Base-by-base conservation (phyloP, 2,329 filamentous ascomycete species). In the Raffaelea deltoideospora region DNA sequence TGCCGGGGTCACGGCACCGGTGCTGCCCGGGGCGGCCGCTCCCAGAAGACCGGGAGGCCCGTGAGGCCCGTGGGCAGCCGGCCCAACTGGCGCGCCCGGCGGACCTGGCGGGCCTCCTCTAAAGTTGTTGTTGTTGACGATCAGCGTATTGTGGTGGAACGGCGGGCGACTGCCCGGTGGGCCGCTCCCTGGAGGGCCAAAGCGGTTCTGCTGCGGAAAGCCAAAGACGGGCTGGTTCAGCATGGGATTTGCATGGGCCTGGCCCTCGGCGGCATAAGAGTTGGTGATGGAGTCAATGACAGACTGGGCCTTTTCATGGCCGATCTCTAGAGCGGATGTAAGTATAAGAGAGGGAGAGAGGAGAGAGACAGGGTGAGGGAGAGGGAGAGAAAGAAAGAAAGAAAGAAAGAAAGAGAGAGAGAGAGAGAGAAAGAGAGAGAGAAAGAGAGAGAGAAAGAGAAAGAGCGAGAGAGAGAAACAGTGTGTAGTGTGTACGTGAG, bases 221-320 rank as follows among this genome's bases (percentile, higher is more conserved):
- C 37, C 41, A 28, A 35, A 63, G 46, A 68, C 67, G 34, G 72
- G 72, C 53, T 77, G 76, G 58, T 76, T 76, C 34, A 88, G 74
- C 75, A 90, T 85, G 35, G 82, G 87, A 58, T 93, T 95, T 43
- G 76, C 75, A 52, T 77, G 75, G 45, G 79, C 76, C 58, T 95
- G 86, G 50, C 90, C 90, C 63, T 93, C 90, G 48, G 85, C 41
- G 45, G 83, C 84, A 63, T 98, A 96, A 28, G 87, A 94, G 31
- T 78, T 84, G 30, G 90, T 96, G 60, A 98, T 98, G 49, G 81
- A 88, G 64, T 98, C 90, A 56, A 98, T 98, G 49, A 98, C 90
- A 34, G 82, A 90, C 61, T 98, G 90, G 41, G 90, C 88, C 64
- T 96, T 94, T 63, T 96, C 90, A 60, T 95, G 88, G 33, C 88